phyloP scores from a whole-genome alignment of 2,329 filamentous ascomycete genomes.

The Microsporum canis region DNA sequence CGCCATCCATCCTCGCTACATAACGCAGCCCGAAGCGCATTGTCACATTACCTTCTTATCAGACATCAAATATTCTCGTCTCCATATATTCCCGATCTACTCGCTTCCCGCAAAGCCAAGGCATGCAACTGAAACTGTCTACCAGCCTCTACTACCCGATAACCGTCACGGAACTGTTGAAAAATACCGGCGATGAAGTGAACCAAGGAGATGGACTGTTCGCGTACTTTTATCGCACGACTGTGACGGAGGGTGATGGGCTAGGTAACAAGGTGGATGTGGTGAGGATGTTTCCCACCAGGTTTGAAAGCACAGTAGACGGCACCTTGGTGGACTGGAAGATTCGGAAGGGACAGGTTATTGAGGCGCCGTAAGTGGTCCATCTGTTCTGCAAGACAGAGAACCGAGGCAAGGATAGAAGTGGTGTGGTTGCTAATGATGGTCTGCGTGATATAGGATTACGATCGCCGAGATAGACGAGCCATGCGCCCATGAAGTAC shows the following conservation, averaged over 20 bases:
- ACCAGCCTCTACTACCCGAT: conserved; percentile 75
- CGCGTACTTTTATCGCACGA: conserved; percentile 76
- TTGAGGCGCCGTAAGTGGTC: conserved; percentile 32
- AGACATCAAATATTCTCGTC: not conserved
- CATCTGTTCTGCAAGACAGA: not conserved
- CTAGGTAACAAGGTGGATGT: conserved; percentile 62
- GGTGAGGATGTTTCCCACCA: conserved; percentile 59
- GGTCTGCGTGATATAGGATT: conserved; percentile 28
- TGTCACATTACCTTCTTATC: not conserved
- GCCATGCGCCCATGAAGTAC: conserved; percentile 78
- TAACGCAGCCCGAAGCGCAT: not conserved
- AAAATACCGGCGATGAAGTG: conserved; percentile 61
- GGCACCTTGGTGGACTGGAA: conserved; percentile 69
- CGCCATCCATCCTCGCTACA: not conserved
- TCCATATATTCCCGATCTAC: not conserved
- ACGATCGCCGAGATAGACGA: conserved; percentile 70
- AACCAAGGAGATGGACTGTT: conserved; percentile 67
- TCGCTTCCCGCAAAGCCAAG: conserved; percentile 8
- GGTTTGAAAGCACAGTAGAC: conserved; percentile 74
- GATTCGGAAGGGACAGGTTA: conserved; percentile 42
- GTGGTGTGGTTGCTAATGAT: not conserved
- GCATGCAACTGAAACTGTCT: conserved; percentile 40
- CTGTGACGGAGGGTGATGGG: conserved; percentile 53
- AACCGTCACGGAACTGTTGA: conserved; percentile 75
- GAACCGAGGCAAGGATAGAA: not conserved